Evolutionary conservation across 2,329 filamentous ascomycete species (phyloP).

Genomic region (Sporothrix phasma): DNA sequence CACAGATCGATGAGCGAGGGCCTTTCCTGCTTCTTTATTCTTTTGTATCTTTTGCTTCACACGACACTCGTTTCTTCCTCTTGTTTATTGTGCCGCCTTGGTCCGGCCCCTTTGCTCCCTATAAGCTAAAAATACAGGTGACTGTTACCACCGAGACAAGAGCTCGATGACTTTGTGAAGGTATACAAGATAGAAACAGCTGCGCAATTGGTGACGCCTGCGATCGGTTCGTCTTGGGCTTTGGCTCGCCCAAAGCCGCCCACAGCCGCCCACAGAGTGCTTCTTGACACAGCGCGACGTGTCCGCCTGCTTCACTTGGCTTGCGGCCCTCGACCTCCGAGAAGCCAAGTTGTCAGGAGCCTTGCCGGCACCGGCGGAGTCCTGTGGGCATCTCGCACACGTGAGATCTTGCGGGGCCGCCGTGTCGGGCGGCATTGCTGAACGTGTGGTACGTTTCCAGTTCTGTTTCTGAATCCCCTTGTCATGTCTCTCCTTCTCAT

Average conservation of each 20-base stretch:
- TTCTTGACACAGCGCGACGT: slow-evolving; percentile 53
- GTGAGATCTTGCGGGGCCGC: slow-evolving; percentile 30
- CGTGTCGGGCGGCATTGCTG: slow-evolving; percentile 12
- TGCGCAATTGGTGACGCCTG: slow-evolving; percentile 34
- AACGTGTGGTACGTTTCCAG: neutral
- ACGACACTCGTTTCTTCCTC: neutral
- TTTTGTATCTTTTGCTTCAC: neutral
- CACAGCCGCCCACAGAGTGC: slow-evolving; percentile 66
- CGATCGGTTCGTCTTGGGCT: slow-evolving; percentile 36
- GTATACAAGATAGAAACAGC: neutral
- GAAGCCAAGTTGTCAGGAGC: slow-evolving; percentile 41
- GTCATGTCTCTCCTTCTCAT: neutral
- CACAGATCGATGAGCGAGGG: neutral
- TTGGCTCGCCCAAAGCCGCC: slow-evolving; percentile 52
- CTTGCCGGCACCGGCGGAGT: slow-evolving; percentile 31
- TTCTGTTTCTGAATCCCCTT: too few species aligned
- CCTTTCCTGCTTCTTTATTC: neutral
- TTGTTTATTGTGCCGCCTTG: neutral
- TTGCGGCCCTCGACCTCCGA: slow-evolving; percentile 22
- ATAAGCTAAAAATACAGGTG: neutral
- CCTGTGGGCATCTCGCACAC: slow-evolving; percentile 40
- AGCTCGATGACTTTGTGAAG: neutral
- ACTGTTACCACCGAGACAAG: neutral
- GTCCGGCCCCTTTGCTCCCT: neutral
- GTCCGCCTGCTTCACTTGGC: slow-evolving; percentile 36